Conservation (phyloP, 768 basidiomycete genomes). For the Rhizopogon roseolus region DNA sequence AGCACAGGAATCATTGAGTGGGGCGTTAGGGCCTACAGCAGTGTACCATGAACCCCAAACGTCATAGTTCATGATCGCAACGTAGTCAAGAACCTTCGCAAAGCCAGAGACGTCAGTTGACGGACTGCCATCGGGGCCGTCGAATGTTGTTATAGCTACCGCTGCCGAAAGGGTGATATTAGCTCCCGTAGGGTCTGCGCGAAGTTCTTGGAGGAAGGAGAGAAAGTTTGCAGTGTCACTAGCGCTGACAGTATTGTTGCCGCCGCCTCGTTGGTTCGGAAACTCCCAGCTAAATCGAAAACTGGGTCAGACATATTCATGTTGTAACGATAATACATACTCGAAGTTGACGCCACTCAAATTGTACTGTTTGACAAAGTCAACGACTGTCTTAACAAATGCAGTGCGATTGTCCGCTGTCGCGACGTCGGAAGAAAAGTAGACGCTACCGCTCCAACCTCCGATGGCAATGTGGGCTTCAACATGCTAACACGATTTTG, state of each 20-base stretch:
- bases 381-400: slow-evolving; percentile 50
- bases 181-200: slow-evolving; percentile 35
- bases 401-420: slow-evolving; percentile 49
- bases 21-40: slow-evolving; percentile 76
- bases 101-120: slow-evolving; percentile 62
- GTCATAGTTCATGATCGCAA: slow-evolving; percentile 74
- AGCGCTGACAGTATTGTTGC: slow-evolving; percentile 59
- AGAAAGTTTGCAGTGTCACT: slow-evolving; percentile 79
- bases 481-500: slow-evolving; percentile 37
- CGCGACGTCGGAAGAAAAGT: slow-evolving; percentile 55
- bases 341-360: slow-evolving; percentile 67
- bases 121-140: slow-evolving; percentile 49
- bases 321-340: slow-evolving; percentile 29
- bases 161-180: slow-evolving; percentile 73
- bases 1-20: slow-evolving; percentile 75
- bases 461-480: slow-evolving; percentile 58
- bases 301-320: background rate
- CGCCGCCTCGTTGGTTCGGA: slow-evolving; percentile 56
- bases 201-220: slow-evolving; percentile 67
- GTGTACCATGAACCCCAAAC: slow-evolving; percentile 49
- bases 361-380: slow-evolving; percentile 41
- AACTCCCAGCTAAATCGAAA: slow-evolving; percentile 70
- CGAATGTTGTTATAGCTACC: slow-evolving; percentile 61
- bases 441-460: slow-evolving; percentile 62
- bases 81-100: slow-evolving; percentile 67